A percentile compares a stretch with the other conserved stretches of the same genome.
phyloP scores from a whole-genome alignment of 2,329 filamentous ascomycete species.

The Pseudodiploospora longispora region DNA sequence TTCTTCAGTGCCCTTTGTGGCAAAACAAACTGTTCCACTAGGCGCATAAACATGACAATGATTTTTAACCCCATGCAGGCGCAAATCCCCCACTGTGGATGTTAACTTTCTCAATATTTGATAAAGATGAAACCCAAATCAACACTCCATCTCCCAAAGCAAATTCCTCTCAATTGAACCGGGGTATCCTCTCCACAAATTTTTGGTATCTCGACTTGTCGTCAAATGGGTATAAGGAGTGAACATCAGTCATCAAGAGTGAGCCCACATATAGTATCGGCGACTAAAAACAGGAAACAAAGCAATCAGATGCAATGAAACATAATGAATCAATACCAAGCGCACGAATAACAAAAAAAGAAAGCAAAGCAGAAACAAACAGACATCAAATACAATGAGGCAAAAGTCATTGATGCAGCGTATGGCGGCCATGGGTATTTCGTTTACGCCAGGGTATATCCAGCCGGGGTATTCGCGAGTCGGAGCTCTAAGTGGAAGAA shows the following conservation, averaged over 20 bases:
- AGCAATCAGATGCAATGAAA: conserved; percentile 11
- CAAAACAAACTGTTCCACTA: too few relatives aligned
- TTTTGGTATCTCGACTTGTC: conserved; percentile 19
- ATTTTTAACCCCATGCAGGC: too few relatives aligned
- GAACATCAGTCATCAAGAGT: conserved; percentile 26
- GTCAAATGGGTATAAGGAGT: conserved; percentile 28
- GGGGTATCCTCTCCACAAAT: conserved; percentile 27
- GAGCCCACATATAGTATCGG: conserved; percentile 13
- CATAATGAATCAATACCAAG: background rate
- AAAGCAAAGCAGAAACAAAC: conserved; percentile 10
- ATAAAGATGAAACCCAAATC: background rate
- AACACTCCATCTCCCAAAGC: conserved; percentile 17
- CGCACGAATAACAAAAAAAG: conserved; percentile 14
- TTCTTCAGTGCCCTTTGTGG: too few relatives aligned
- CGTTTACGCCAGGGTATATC: conserved; percentile 58
- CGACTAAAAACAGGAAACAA: conserved; percentile 8
- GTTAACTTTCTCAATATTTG: background rate
- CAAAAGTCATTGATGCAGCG: conserved; percentile 25
- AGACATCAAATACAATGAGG: conserved; percentile 15
- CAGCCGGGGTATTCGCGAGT: conserved; percentile 53
- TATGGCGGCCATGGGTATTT: conserved; percentile 44
- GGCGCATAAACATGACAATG: too few relatives aligned
- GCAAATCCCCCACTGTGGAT: too few relatives aligned
- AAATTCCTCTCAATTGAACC: conserved; percentile 17
- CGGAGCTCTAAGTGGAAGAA: conserved; percentile 37